Base-by-base conservation (phyloP, 2,329 filamentous ascomycete genomes). In the Stachybotrys chlorohalonatus region DNA sequence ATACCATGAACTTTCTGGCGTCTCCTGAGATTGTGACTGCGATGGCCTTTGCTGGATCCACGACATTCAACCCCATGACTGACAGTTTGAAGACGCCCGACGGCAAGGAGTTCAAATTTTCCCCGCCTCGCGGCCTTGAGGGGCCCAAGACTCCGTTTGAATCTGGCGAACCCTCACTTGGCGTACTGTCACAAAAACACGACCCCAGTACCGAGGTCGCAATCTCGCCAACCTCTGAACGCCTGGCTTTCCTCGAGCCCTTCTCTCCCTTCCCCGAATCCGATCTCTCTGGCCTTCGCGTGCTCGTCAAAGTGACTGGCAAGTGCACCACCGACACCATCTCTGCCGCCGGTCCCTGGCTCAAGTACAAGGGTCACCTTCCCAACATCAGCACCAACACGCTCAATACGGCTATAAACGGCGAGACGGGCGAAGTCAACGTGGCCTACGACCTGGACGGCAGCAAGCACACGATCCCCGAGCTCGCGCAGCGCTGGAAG, bases 271-370 rank as follows among this genome's bases (percentile, higher is more conserved):
- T 96, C 76, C 92, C 93, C 11, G 61, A 76, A 49, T 74, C 77
- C 2, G 92, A 99, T 53, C 81, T 97, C 32, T 76, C 80, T 47
- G 85, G 83, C 31, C 83, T 99, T 51, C 85, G 85, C 52, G 91
- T 99, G 16, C 86, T 99, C 15, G 93, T 95, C 79, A 97, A 97
- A 75, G 87, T 97, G 61, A 89, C 92, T 56, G 93, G 93, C 59
- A 95, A 97, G 75, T 97, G 93, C 79, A 97, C 93, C 54, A 97
- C 93, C 31, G 93, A 97, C 73, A 96, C 93, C 61, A 97, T 97
- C 72, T 96, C 91, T 24, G 92, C 92, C 5, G 92, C 92, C 1
- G 92, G 92, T 3, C 91, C 91, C 11, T 96, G 91, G 91, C 83
- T 99, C 62, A 97, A 97, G 75, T 99, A 97, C 84, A 97, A 97